Evolutionary conservation across 805 yeast genomes (phyloP), one percentile per base, ranked within the genome.

Genomic region (Suhomyces emberorum): DNA sequence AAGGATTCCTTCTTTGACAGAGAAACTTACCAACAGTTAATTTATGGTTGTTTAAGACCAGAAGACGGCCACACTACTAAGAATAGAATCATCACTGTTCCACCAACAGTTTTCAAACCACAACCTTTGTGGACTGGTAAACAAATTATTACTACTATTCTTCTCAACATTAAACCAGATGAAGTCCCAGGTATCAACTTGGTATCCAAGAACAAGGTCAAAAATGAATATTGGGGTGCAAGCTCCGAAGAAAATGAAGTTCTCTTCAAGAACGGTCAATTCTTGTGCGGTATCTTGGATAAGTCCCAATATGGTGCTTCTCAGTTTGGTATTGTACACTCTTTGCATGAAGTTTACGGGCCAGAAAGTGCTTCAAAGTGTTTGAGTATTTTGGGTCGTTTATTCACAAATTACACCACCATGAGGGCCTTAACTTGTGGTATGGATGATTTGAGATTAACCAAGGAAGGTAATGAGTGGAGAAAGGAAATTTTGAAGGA

Each of bases 301-400:
- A 93, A 93, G 65, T 88, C 97, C 19, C 98, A 93, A 66, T 95
- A 93, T 61, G 99, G 99, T 70, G 95, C 99, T 19, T 81, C 97
- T 28, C 88, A 89, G 56, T 89, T 84, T 58, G 99, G 99, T 75
- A 72, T 93, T 43, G 95, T 93, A 27, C 99, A 93, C 61, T 87
- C 98, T 8, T 71, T 93, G 46, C 96, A 89, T 56, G 99, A 93
- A 67, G 84, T 93, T 14, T 93, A 91, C 61, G 98, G 98, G 10
- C 81, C 96, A 8, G 77, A 76, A 34, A 76, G 81, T 52, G 96
- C 98, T 15, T 96, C 97, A 42, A 83, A 85, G 55, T 76, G 93
- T 4, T 70, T 93, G 32, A 83, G 95, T 33, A 95, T 91, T n/a
- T 73, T 93, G 43, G 98, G 98, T 46, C 77, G 98, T 54, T 72